A percentile compares a stretch with the other conserved stretches of the same genome.
phyloP scores from a whole-genome alignment of 768 basidiomycete species.

The Tylopilus vinaceipallidus region DNA sequence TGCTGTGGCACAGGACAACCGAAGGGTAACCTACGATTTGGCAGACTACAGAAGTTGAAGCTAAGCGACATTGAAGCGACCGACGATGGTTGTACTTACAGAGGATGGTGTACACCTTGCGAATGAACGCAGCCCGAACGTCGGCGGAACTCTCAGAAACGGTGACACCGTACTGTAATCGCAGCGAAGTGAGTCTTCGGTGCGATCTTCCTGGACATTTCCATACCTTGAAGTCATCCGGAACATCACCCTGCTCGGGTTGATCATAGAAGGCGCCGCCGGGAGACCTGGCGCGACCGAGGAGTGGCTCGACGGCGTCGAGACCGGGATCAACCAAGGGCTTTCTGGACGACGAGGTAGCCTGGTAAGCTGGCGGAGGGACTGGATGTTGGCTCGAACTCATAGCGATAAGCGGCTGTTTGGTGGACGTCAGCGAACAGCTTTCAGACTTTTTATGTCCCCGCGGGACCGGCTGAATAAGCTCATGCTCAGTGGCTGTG shows the following conservation, averaged over 20 bases:
- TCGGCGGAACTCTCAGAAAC: constrained; percentile 76
- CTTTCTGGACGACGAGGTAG: constrained; percentile 39
- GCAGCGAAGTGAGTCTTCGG: constrained; percentile 3
- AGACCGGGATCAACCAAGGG: constrained; percentile 35
- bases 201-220: background rate
- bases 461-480: constrained; percentile 24
- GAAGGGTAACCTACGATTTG: constrained; percentile 58
- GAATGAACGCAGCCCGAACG: constrained; percentile 82
- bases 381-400: constrained; percentile 53
- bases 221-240: constrained; percentile 91
- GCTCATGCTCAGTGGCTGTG: constrained; percentile 22
- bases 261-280: constrained; percentile 68
- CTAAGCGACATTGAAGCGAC: background rate
- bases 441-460: constrained; percentile 13
- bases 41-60: constrained; percentile 45
- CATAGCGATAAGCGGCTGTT: constrained; percentile 38
- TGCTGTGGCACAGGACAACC: background rate
- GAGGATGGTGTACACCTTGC: constrained; percentile 90
- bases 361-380: constrained; percentile 58
- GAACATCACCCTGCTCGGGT: constrained; percentile 68
- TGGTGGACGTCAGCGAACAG: constrained; percentile 5
- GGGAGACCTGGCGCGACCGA: constrained; percentile 46
- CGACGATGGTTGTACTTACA: constrained; percentile 48
- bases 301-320: constrained; percentile 53
- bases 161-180: constrained; percentile 69